A percentile compares a stretch with the other conserved stretches of the same genome.
Evolutionary conservation across 2,329 filamentous ascomycete genomes (phyloP).

Genomic region (Myrmaecium sp.): DNA sequence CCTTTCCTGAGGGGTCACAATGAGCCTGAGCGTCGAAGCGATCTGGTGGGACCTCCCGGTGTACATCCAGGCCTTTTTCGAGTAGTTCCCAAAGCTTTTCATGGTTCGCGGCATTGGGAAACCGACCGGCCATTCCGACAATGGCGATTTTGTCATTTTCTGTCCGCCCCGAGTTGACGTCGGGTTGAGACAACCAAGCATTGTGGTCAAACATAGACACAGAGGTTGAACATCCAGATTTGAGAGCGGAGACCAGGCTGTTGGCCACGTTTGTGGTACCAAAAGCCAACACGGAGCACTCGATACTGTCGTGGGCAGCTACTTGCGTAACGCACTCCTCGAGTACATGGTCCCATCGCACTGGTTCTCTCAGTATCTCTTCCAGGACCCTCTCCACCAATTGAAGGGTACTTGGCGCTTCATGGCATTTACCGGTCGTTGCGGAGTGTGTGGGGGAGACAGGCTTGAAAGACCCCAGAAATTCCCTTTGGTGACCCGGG

Average conservation of each 20-base stretch:
- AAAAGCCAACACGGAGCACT: conserved; percentile 30
- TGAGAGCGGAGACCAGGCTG: conserved; percentile 37
- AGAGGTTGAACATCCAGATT: conserved; percentile 30
- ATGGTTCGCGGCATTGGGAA: conserved; percentile 54
- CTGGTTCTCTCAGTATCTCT: conserved; percentile 30
- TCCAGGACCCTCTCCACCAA: conserved; percentile 25
- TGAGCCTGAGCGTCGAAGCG: conserved; percentile 60
- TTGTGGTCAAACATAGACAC: conserved; percentile 27
- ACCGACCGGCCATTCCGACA: conserved; percentile 65
- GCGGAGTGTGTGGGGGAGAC: conserved; percentile 29
- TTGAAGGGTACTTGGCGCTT: conserved; percentile 27
- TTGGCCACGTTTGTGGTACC: conserved; percentile 37
- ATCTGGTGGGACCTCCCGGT: conserved; percentile 48
- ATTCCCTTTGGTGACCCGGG: conserved; percentile 19
- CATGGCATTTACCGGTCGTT: conserved; percentile 27
- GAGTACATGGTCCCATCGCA: conserved; percentile 32
- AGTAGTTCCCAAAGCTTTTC: conserved; percentile 62
- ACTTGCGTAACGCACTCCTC: conserved; percentile 31
- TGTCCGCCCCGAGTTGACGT: conserved; percentile 22
- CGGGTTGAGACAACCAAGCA: conserved; percentile 21
- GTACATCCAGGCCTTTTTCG: conserved; percentile 57
- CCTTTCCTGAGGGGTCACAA: conserved; percentile 53
- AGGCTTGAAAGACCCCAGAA: conserved; percentile 26
- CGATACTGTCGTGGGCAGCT: conserved; percentile 21
- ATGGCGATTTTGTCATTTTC: conserved; percentile 62